phyloP scores from a whole-genome alignment of 192 early-diverging fungal genomes.

The Coemansia sp. region DNA sequence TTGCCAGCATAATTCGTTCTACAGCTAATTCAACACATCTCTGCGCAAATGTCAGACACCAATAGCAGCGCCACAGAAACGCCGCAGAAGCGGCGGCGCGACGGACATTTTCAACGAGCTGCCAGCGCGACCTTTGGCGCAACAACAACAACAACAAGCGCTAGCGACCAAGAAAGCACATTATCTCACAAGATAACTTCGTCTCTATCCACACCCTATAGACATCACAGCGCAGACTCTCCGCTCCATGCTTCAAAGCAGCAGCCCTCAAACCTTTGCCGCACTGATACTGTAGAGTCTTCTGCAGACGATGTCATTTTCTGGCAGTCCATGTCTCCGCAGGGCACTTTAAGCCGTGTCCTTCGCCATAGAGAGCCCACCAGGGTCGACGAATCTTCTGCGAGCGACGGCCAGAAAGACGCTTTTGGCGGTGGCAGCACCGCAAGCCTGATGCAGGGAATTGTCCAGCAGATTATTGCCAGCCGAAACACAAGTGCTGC shows the following conservation, averaged over 20 bases:
- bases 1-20: background rate
- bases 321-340: conserved; percentile 51
- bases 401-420: background rate
- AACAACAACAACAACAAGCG: background rate
- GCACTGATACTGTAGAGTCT: background rate
- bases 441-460: conserved; percentile 22
- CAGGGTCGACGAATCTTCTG: background rate
- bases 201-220: conserved; percentile 10
- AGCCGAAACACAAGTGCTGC: conserved; percentile 15
- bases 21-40: background rate
- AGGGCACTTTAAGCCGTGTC: conserved; percentile 37
- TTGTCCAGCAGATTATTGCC: conserved; percentile 47
- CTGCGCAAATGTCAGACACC: background rate
- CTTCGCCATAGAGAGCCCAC: conserved; percentile 21
- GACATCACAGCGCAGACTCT: conserved; percentile 32
- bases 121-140: conserved; percentile 3
- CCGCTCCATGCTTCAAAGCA: conserved; percentile 17
- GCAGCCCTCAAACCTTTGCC: background rate
- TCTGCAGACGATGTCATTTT: conserved; percentile 27
- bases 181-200: background rate
- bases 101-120: conserved; percentile 1
- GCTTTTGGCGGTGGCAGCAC: background rate
- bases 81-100: conserved; percentile 28
- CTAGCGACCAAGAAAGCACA: background rate
- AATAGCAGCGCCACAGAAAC: background rate